Base-by-base conservation (phyloP, 129 eudicot species). In the sunflower (Helianthus annuus) region DNA sequence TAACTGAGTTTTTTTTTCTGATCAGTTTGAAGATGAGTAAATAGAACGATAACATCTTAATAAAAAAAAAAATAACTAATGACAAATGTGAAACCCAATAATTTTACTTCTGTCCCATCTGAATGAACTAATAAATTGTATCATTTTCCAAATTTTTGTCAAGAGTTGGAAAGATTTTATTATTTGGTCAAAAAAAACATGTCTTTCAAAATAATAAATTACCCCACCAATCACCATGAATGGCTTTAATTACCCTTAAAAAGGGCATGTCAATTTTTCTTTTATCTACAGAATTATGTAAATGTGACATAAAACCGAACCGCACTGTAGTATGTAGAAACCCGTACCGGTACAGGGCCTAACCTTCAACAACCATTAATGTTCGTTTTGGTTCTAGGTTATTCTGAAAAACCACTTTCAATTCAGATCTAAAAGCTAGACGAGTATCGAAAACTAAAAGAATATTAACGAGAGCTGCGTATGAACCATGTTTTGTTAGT, bases 211-310 rank as follows among this genome's bases (percentile, higher is more conserved):
- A 59, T 39, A 61, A 22, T 77, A 38, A 57, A 59, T 59, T 36
- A 49, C 48, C 67, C 54, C 63, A 7, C 45, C 45, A 6, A 40
- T 40, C 32, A 69, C 64, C 55, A 69, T 36, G 32, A 51, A 2
- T 27, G 52, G 49, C 75, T 62, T 77, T 49, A 48, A 69, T n/a
- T n/a, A 44, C 9, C 57, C 8, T 7, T 32, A 64, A 76, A 74
- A 76, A 2, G 56, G 49, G 63, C 16, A 64, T 17, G 0, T 36
- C 15, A 46, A 27, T 27, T 32, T 52, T 5, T 5, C 11, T 9
- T 66, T 19, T 44, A 27, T 24, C 10, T 24, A 10, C 15, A 22
- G 7, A 58, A 24, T 58, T 27, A 58, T 14, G 46, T 62, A 62
- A 32, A 13, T 13, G 67, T 7, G 14, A 36, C 40, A 36, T 62